Base-by-base conservation (phyloP, 495 filamentous ascomycete genomes). In the Penicillium manginii region DNA sequence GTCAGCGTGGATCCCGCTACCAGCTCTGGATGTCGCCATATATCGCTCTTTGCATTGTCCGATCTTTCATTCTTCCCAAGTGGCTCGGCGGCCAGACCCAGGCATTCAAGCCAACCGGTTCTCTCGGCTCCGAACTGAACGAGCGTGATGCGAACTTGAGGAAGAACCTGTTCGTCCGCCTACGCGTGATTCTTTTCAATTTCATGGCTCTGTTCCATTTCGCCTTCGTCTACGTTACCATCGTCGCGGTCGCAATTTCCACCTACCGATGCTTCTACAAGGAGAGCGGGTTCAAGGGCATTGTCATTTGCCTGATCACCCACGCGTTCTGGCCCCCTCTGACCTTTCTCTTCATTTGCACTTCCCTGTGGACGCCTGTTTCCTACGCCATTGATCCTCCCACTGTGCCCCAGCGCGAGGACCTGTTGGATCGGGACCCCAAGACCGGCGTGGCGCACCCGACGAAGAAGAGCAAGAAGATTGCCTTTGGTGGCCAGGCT, bases 261-360 rank as follows among this genome's bases (percentile, higher is more conserved):
- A 63, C 68, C 8, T 71, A 72, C 57, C 66, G 69, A 21, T 76
- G 74, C 60, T 75, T 74, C 63, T 55, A 59, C 32, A 50, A 66
- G 19, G 47, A 72, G 17, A 35, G 22, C 48, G 46, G 59, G 40
- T 68, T 71, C 57, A 59, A 63, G 45, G 66, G 66, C 7, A 56
- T 72, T 7, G 63, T 78, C 7, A 49, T 75, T 19, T 78, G 71
- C 47, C 62, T 78, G 31, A 68, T 81, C 39, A 81, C 77, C 0
- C 77, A 81, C 65, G 75, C 74, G 17, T 78, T 77, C 71, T 80
- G 78, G 78, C 78, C 78, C 1, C 78, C 78, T 0, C 51, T 74
- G 22, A 64, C 71, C 1, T 79, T 75, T 63, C 55, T 78, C 22
- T 73, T 70, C 57, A 60, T 73, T 31, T 70, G 67, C 55, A 68